Evolutionary conservation across 495 filamentous ascomycete species (phyloP), one percentile per base, ranked within the genome.

Genomic region (Ramalina intermedia): DNA sequence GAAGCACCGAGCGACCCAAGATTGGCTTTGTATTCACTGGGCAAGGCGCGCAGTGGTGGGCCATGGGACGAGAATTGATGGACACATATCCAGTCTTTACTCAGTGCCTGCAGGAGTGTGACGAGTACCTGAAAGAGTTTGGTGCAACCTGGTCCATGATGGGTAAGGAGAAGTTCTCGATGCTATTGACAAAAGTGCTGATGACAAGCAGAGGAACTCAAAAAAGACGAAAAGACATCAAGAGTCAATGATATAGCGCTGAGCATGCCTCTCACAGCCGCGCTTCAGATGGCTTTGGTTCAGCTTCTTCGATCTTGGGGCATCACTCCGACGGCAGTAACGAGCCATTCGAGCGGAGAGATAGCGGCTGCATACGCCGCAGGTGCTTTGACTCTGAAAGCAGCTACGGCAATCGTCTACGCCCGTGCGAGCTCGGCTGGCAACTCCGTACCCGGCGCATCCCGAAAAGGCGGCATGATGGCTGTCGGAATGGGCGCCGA

Each of bases 281-380:
- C 65, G 2, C 21, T 66, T 2, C 63, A 68, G 37, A 49, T 68
- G 21, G 60, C 39, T 8, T 37, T 66, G 1, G 54, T 68, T 13
- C 42, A 66, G 21, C 39, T 63, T 3, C 46, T 67, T 1, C 20
- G 2, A 2, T 24, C 13, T 2, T 63, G 59, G 63, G 49, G 43
- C 0, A 46, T 69, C 12, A 24, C 46, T 2, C 49, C 52, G 5
- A 43, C 37, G 5, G 40, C 41, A 21, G 56, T 58, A 7, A 49
- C 55, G 12, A 74, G 75, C 14, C 75, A 77, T 54, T 77, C 73
- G 0, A 71, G 67, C 4, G 73, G 74, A 14, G 75, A 79, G 55
- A 76, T 79, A 23, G 72, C 69, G 7, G 74, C 74, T 8, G 75
- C 75, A 0, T 76, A 74, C 49, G 67, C 70, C 14, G 68, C 72